Percentiles rank a stretch among this genome's conserved stretches.
phyloP scores from a whole-genome alignment of 2,329 filamentous ascomycete genomes.

The Fusarium cicatricum region DNA sequence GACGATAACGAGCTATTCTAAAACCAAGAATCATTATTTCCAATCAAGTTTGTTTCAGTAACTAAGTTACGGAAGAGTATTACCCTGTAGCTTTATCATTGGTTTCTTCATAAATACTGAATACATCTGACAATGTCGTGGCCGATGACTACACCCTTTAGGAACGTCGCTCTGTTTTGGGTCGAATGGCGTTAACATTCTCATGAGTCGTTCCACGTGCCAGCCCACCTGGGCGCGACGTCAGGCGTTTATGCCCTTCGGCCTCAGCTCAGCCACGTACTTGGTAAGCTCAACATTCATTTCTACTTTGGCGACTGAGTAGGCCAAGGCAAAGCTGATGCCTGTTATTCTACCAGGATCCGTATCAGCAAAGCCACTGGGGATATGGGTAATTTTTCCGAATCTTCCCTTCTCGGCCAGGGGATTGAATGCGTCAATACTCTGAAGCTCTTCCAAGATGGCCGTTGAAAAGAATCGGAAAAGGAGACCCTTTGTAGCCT shows the following conservation, averaged over 20 bases:
- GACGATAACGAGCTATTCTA: too few species aligned
- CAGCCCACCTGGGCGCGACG: not conserved
- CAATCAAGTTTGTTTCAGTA: too few species aligned
- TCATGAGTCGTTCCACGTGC: too few species aligned
- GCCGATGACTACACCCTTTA: too few species aligned
- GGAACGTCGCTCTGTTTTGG: too few species aligned
- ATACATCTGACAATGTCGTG: too few species aligned
- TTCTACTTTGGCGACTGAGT: not conserved
- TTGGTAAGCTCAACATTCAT: not conserved
- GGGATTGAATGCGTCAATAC: not conserved
- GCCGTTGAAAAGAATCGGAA: not conserved
- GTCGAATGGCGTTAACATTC: too few species aligned
- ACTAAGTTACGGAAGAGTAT: too few species aligned
- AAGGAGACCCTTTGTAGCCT: not conserved
- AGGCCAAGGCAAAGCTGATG: not conserved
- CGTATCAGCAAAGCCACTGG: not conserved
- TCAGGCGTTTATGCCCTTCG: conserved; percentile 1
- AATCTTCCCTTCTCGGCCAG: not conserved
- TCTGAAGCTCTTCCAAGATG: not conserved
- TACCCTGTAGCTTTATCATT: too few species aligned
- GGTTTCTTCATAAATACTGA: too few species aligned
- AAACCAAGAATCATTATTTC: too few species aligned
- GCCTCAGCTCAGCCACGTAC: not conserved
- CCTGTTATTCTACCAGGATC: not conserved
- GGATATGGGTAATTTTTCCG: not conserved